Evolutionary conservation across 2,329 filamentous ascomycete genomes (phyloP).

Genomic region (Aspergillus quadricinctus): DNA sequence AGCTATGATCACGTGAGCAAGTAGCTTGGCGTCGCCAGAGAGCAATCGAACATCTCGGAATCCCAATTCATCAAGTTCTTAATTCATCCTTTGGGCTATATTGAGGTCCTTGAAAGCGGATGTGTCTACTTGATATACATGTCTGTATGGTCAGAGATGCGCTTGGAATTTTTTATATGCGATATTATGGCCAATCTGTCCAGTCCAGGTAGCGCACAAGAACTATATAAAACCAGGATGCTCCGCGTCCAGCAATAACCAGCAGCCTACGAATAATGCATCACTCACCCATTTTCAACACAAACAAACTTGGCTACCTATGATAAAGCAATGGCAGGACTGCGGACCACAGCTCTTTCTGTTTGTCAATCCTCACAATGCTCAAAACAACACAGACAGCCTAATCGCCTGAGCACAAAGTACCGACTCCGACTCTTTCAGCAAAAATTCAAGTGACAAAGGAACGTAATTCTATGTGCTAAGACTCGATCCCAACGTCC

Average conservation of each 20-base stretch:
- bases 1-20: not conserved
- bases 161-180: not conserved
- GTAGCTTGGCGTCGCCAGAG: not conserved
- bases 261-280: not conserved
- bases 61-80: not conserved
- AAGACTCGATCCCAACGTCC: too few species aligned
- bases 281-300: not conserved
- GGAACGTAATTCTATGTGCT: too few species aligned
- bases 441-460: too few species aligned
- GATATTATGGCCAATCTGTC: not conserved
- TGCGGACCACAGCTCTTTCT: not conserved
- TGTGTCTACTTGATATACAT: not conserved
- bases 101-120: not conserved
- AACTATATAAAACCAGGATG: not conserved
- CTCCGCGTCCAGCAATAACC: not conserved
- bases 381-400: not conserved
- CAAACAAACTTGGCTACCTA: too few species aligned
- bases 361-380: not conserved
- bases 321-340: not conserved
- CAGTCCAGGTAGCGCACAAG: not conserved
- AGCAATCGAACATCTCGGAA: not conserved
- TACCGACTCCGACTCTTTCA: not conserved
- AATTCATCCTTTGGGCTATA: not conserved
- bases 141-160: not conserved
- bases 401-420: not conserved